These are phyloP conservation scores for Lactarius trivialis DNA, from an alignment of 768 basidiomycete species.

Conservation along the genomic window DNA sequence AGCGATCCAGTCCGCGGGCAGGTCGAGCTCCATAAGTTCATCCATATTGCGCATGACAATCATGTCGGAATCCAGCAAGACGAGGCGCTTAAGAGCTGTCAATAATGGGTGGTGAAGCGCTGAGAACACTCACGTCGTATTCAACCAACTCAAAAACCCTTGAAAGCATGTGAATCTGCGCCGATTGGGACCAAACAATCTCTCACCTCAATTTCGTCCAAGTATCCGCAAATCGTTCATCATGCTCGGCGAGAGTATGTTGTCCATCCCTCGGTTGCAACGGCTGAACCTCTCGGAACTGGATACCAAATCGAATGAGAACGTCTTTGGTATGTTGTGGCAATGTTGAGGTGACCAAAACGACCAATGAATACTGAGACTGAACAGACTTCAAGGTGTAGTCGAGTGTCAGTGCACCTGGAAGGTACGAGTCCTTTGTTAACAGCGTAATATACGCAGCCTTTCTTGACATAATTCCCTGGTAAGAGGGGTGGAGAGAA, in stretches of 20 bases:
- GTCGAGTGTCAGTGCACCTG: constrained; percentile 51
- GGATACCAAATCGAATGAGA: constrained; percentile 49
- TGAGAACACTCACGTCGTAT: constrained; percentile 47
- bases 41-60: constrained; percentile 79
- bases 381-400: constrained; percentile 39
- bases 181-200: background rate
- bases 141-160: constrained; percentile 61
- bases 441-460: constrained; percentile 73
- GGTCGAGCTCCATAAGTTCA: constrained; percentile 47
- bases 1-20: constrained; percentile 70
- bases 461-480: constrained; percentile 31
- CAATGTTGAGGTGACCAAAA: constrained; percentile 42
- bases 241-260: constrained; percentile 32
- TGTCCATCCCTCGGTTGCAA: constrained; percentile 45
- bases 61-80: constrained; percentile 88
- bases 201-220: constrained; percentile 55
- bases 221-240: constrained; percentile 52
- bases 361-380: constrained; percentile 44
- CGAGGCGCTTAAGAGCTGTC: constrained; percentile 47
- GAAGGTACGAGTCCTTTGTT: constrained; percentile 55
- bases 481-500: background rate
- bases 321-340: constrained; percentile 35
- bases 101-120: background rate
- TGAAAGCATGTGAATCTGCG: background rate
- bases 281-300: constrained; percentile 49